Base-by-base conservation (phyloP, 345 rosid species). In the Populus simonii region DNA sequence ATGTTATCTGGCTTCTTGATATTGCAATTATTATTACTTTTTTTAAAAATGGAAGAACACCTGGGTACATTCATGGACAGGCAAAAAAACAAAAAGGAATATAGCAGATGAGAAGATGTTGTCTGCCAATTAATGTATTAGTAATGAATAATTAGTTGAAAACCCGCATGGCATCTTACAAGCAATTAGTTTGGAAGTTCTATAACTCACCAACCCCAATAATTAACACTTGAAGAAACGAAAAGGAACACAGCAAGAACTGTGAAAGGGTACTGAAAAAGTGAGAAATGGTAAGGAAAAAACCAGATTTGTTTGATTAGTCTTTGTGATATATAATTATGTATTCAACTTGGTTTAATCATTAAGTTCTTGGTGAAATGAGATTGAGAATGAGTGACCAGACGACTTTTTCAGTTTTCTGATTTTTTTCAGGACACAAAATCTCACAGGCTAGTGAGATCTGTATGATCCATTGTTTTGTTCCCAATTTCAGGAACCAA, bases 401-500 rank as follows among this genome's bases (percentile, higher is more conserved):
- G 13, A 31, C 59, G 57, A 22, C 70, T 22, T 74, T 65, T 80
- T 53, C 33, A 81, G 71, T 47, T 66, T n/a, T 71, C 22, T 13
- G 83, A 74, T 74, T 53, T 6, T 2, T 53, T 68, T 74, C 12
- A 78, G 57, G 65, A 38, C 70, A 77, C 3, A 66, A 77, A 29
- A 76, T 51, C 70, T 43, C 71, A 65, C 71, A 71, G 68, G 57
- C 25, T n/a, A 36, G 67, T 23, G 77, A 23, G 57, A 39, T 53
- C 57, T 73, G 74, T 18, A 72, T 68, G 74, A 82, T 79, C 76
- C 35, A 76, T 66, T 77, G 38, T 27, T 39, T 23, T 85, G 89
- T 77, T 80, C 76, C 85, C 87, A 76, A 22, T 75, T 85, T 72
- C n/a, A 35, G 80, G 68, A 80, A 82, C 86, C 85, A 71, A 63